Percentiles rank a stretch among this genome's conserved stretches.
Conservation (phyloP, 805 yeast species). For the Ogataea corticis region DNA sequence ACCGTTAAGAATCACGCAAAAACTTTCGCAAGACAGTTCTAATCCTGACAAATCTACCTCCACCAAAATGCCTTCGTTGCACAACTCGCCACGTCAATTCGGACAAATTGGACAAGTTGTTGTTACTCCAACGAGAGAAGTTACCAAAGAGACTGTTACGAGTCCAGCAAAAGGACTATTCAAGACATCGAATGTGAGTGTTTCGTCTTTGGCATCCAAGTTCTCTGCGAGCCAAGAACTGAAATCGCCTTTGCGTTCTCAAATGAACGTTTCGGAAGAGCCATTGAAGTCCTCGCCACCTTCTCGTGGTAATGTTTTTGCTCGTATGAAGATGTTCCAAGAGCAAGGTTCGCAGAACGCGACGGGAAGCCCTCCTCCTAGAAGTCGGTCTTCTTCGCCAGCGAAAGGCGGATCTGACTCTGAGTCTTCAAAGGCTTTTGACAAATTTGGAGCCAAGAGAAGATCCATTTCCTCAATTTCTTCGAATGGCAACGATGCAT, state of each 20-base stretch:
- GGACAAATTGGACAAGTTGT: constrained; percentile 22
- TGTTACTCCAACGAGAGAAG: constrained; percentile 17
- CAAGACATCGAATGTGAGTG: constrained; percentile 23
- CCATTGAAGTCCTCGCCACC: constrained; percentile 21
- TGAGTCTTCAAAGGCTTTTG: constrained; percentile 27
- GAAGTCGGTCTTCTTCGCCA: constrained; percentile 22
- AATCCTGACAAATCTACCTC: constrained; percentile 12
- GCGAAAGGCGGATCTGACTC: constrained; percentile 14
- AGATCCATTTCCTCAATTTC: constrained; percentile 7
- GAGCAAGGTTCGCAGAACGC: constrained; percentile 5
- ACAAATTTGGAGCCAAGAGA: constrained; percentile 34
- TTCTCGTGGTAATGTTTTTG: constrained; percentile 24
- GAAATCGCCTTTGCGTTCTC: constrained; percentile 14
- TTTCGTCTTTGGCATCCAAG: constrained; percentile 33
- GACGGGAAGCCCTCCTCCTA: constrained; percentile 8
- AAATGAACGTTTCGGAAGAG: constrained; percentile 10
- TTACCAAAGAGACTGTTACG: constrained; percentile 4
- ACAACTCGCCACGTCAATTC: constrained; percentile 11
- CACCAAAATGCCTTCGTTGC: constrained; percentile 9
- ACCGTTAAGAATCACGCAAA: constrained; percentile 69
- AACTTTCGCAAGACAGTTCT: constrained; percentile 35
- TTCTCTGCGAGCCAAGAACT: constrained; percentile 24
- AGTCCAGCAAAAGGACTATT: constrained; percentile 18
- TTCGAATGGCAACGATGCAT: constrained; percentile 2
- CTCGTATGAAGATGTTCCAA: constrained; percentile 30